Conservation (phyloP, 2,329 filamentous ascomycete species). For the Diaporthe ampelina region DNA sequence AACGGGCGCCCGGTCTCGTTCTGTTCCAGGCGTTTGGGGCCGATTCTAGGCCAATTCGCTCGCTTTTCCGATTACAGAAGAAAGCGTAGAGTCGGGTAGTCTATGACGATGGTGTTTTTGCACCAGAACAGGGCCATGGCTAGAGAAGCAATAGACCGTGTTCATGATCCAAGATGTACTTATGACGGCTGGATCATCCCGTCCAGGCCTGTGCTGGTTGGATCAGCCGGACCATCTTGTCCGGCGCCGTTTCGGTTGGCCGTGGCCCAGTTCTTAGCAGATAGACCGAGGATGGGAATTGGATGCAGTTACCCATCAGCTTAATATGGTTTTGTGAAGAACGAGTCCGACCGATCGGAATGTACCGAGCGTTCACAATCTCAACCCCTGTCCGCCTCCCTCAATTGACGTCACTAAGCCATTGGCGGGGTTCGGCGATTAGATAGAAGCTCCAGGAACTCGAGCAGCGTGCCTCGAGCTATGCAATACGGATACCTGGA, state of each 20-base stretch:
- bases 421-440: slow-evolving; percentile 24
- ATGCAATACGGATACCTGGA: neutral
- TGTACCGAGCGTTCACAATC: neutral
- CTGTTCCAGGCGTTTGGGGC: neutral
- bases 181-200: neutral
- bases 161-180: neutral
- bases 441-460: slow-evolving; percentile 17
- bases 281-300: neutral
- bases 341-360: neutral
- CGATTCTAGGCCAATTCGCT: neutral
- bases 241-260: slow-evolving; percentile 5
- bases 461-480: neutral
- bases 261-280: neutral
- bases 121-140: neutral
- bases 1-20: neutral
- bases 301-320: neutral
- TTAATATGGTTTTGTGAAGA: slow-evolving; percentile 2
- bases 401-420: slow-evolving; percentile 16
- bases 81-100: neutral
- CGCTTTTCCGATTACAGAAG: neutral
- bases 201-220: neutral
- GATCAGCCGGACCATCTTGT: slow-evolving; percentile 1
- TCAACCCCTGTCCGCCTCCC: slow-evolving; percentile 1
- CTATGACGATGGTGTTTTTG: slow-evolving; percentile 12
- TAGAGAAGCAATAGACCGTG: neutral